phyloP scores from a whole-genome alignment of 352 stramenopile species.

The Phytophthora macrochlamydospora region DNA sequence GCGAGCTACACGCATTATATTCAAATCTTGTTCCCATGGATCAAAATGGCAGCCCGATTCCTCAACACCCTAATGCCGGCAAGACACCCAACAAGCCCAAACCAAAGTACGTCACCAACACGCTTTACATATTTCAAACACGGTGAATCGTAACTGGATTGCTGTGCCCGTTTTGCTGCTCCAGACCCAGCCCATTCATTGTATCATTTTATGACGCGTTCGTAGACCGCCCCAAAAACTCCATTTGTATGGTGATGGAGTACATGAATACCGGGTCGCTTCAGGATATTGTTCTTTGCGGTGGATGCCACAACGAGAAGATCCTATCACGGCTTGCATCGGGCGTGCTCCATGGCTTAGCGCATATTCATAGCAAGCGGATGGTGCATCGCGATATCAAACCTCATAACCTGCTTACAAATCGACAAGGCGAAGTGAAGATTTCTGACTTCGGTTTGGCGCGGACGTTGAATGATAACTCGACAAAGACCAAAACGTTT shows the following conservation, averaged over 20 bases:
- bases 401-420: conserved; percentile 90
- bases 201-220: conserved; percentile 95
- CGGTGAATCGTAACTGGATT: background rate
- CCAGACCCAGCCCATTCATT: conserved; percentile 85
- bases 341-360: conserved; percentile 78
- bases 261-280: conserved; percentile 93
- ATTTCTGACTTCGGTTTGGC: conserved; percentile 90
- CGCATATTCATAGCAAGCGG: conserved; percentile 87
- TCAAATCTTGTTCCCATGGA: conserved; percentile 87
- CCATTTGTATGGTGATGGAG: conserved; percentile 92
- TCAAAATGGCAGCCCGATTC: conserved; percentile 36
- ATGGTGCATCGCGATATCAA: conserved; percentile 95
- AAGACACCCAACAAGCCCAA: conserved; percentile 35
- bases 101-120: conserved; percentile 40
- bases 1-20: conserved; percentile 90
- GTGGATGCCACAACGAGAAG: conserved; percentile 85
- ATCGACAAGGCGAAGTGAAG: conserved; percentile 85
- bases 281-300: conserved; percentile 87
- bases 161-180: background rate
- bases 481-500: conserved; percentile 88
- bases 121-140: background rate
- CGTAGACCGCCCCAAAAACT: conserved; percentile 87
- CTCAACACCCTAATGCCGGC: conserved; percentile 18
- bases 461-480: conserved; percentile 78
- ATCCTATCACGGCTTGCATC: conserved; percentile 75